These are phyloP conservation scores for Yamadazyma spencermartinsiae DNA, from an alignment of 1,139 yeast species.

Conservation along the genomic window DNA sequence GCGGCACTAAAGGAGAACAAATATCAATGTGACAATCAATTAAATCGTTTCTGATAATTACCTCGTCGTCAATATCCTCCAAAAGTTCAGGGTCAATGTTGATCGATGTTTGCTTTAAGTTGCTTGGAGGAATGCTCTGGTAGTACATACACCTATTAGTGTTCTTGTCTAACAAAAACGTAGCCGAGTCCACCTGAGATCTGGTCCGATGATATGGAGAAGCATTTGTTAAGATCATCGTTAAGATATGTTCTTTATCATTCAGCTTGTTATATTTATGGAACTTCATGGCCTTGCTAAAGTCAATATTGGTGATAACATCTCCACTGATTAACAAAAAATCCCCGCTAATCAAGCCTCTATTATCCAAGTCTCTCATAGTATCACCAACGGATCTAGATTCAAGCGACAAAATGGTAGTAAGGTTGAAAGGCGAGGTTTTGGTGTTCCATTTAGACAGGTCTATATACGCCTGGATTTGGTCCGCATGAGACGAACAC, in stretches of 20 bases:
- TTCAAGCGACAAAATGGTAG: slow-evolving; percentile 82
- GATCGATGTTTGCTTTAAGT: slow-evolving; percentile 54
- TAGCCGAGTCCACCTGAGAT: slow-evolving; percentile 76
- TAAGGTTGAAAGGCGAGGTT: slow-evolving; percentile 76
- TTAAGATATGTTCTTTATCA: slow-evolving; percentile 89
- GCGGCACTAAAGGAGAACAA: slow-evolving; percentile 93
- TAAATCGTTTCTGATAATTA: slow-evolving; percentile 82
- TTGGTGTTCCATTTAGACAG: slow-evolving; percentile 73
- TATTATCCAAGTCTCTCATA: slow-evolving; percentile 89
- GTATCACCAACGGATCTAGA: slow-evolving; percentile 95
- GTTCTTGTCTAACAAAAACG: slow-evolving; percentile 74
- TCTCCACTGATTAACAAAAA: slow-evolving; percentile 91
- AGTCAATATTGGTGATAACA: slow-evolving; percentile 87
- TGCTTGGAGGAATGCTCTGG: slow-evolving; percentile 70
- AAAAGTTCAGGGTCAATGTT: slow-evolving; percentile 82
- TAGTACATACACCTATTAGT: slow-evolving; percentile 80
- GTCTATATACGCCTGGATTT: slow-evolving; percentile 78
- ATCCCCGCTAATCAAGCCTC: slow-evolving; percentile 87
- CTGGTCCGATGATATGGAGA: slow-evolving; percentile 84
- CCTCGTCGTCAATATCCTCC: slow-evolving; percentile 70
- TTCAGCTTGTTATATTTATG: slow-evolving; percentile 69
- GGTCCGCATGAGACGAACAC: slow-evolving; percentile 90
- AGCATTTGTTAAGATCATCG: slow-evolving; percentile 89
- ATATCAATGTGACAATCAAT: slow-evolving; percentile 96
- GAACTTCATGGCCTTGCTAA: slow-evolving; percentile 66